Evolutionary conservation across 768 basidiomycete species (phyloP), one percentile per base, ranked within the genome.

Genomic region (Rubroboletus pulcherrimus): DNA sequence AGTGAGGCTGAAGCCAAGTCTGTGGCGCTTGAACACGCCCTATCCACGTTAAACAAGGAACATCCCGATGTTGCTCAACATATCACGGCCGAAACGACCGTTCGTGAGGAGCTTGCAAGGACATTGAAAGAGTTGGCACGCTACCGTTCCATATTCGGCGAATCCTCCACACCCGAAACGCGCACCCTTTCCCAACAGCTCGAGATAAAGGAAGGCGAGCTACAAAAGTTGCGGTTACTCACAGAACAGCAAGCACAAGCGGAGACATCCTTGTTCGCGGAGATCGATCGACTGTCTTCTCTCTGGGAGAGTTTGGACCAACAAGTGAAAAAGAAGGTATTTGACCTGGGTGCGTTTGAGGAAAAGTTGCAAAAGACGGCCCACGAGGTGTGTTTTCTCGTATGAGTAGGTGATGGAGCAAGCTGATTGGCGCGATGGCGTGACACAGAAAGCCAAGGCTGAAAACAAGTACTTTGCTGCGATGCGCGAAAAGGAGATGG

Each of bases 391-490:
- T 51, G 81, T 75, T 33, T 53, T 59, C 15, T 43, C 6, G 35
- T 24, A 54, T 17, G 17, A 7, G 9, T 1, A 0, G 9, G 31
- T 4, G 8, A 35, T 33, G 6, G 19, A 3, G 4, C 12, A 24
- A 26, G 29, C 24, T 58, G 39, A 57, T 34, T 19, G 49, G 24
- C 0, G 10, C 2, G 41, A 55, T 41, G 50, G 14, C 17, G 35
- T 50, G 39, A 24, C 15, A 35, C 72, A 98, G 93, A 92, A 91
- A 87, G 91, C 93, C 9, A 98, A 96, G 74, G 85, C 90, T 15
- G 95, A 98, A 56, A 96, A 94, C 76, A 98, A 95, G 70, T 98
- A 84, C 67, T 98, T 86, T 66, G 82, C 90, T 17, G 86, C 87
- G 3, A 91, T 96, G 86, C 85, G 93, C 31, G 86, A 88, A 54